Evolutionary conservation across 768 basidiomycete genomes (phyloP).

Genomic region (Leccinum longicurvipes): DNA sequence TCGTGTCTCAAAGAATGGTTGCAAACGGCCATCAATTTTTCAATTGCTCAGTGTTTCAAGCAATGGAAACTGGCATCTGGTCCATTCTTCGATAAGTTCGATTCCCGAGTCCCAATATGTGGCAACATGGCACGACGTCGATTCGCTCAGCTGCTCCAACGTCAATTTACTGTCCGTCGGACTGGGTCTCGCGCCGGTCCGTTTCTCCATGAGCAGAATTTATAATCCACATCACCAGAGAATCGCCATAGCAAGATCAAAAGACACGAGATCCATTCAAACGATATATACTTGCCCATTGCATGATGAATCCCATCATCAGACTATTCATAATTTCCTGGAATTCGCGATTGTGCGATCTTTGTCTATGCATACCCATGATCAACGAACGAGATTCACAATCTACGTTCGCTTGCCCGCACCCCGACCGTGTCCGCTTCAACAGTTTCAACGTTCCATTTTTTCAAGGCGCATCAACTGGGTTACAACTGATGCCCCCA

Average conservation of each 20-base stretch:
- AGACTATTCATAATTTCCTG: not conserved
- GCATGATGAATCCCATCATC: not conserved
- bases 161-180: not conserved
- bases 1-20: not conserved
- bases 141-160: not conserved
- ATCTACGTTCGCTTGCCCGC: not conserved
- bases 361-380: not conserved
- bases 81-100: not conserved
- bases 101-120: too few species aligned
- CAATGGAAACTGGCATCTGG: not conserved
- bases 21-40: too few species aligned
- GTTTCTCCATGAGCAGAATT: not conserved
- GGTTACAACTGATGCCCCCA: conserved; percentile 84
- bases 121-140: not conserved
- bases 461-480: conserved; percentile 48
- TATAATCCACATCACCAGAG: not conserved
- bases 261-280: not conserved
- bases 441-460: not conserved
- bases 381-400: not conserved
- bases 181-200: not conserved
- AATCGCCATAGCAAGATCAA: not conserved
- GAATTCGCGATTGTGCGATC: not conserved
- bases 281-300: not conserved
- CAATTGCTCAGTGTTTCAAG: not conserved
- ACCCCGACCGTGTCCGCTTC: conserved; percentile 12